Conservation (phyloP, 2,329 filamentous ascomycete genomes). For the Penicillium sp. region DNA sequence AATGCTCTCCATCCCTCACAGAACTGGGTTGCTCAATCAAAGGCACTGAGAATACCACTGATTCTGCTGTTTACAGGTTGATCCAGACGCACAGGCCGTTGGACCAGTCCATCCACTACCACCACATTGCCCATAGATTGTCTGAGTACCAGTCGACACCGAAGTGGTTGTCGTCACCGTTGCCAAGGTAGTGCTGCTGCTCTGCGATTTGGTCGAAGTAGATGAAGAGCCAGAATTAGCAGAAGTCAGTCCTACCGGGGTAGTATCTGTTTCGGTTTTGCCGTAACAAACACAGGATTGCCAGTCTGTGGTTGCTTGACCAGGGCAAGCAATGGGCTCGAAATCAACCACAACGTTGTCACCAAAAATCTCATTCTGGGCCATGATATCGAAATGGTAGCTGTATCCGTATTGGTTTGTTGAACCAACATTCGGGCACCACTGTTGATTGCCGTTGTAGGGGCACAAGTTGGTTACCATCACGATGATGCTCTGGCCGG, state of each 20-base stretch:
- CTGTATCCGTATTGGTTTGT: slow-evolving; percentile 41
- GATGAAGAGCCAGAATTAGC: neutral
- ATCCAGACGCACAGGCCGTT: slow-evolving; percentile 16
- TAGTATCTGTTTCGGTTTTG: slow-evolving; percentile 18
- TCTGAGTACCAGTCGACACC: slow-evolving; percentile 11
- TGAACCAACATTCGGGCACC: slow-evolving; percentile 39
- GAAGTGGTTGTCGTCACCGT: neutral
- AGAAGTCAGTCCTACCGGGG: slow-evolving; percentile 9
- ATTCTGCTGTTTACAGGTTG: slow-evolving; percentile 11
- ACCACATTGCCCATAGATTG: slow-evolving; percentile 26
- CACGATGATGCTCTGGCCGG: slow-evolving; percentile 30
- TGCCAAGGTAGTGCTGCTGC: neutral
- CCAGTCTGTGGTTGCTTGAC: slow-evolving; percentile 29
- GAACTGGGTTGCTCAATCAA: neutral
- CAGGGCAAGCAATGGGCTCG: slow-evolving; percentile 36
- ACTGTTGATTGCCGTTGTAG: slow-evolving; percentile 39
- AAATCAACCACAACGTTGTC: slow-evolving; percentile 43
- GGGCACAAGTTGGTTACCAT: slow-evolving; percentile 45
- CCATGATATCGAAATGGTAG: slow-evolving; percentile 46
- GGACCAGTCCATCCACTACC: slow-evolving; percentile 22
- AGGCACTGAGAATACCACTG: slow-evolving; percentile 28
- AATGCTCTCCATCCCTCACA: neutral
- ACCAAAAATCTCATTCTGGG: slow-evolving; percentile 36
- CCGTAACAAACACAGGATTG: slow-evolving; percentile 33
- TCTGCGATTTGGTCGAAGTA: neutral